These are phyloP conservation scores for Pythium catenulatum DNA, from an alignment of 352 stramenopile genomes.

Conservation along the genomic window DNA sequence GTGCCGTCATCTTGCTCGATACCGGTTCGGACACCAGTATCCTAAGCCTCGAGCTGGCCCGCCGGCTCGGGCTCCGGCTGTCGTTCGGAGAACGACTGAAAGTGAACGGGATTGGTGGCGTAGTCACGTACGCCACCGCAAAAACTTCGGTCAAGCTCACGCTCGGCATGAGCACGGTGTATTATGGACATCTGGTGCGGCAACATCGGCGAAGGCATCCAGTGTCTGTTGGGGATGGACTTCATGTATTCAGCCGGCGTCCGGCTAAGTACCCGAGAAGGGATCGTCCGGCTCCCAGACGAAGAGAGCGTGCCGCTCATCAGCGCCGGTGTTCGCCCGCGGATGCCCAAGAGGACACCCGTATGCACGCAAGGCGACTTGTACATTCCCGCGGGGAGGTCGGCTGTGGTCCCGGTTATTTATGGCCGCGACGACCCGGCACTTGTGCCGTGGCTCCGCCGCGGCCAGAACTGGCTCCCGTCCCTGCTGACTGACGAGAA, in stretches of 20 bases:
- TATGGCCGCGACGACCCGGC: not conserved
- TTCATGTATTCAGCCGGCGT: constrained; percentile 61
- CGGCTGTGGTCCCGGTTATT: not conserved
- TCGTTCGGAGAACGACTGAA: not conserved
- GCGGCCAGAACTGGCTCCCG: not conserved
- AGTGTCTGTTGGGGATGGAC: constrained; percentile 58
- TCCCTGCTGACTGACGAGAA: not conserved
- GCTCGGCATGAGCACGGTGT: constrained; percentile 38
- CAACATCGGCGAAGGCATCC: constrained; percentile 48
- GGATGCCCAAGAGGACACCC: not conserved
- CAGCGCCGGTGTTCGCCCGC: not conserved
- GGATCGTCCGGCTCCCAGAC: constrained; percentile 9
- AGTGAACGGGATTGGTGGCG: constrained; percentile 20
- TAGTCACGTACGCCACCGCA: constrained; percentile 30
- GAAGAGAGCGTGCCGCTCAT: constrained; percentile 23
- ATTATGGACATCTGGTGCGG: constrained; percentile 52
- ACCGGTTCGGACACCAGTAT: constrained; percentile 6
- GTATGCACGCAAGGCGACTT: not conserved
- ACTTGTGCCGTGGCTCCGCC: not conserved
- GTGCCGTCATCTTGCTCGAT: constrained; percentile 6
- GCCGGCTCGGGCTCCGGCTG: not conserved
- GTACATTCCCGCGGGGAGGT: not conserved
- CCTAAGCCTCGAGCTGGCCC: constrained; percentile 5
- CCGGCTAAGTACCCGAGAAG: constrained; percentile 1
- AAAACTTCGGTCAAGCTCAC: constrained; percentile 51